A percentile compares a stretch with the other conserved stretches of the same genome.
phyloP scores from a whole-genome alignment of 169 alveolate species.

The Plasmodium coatneyi region DNA sequence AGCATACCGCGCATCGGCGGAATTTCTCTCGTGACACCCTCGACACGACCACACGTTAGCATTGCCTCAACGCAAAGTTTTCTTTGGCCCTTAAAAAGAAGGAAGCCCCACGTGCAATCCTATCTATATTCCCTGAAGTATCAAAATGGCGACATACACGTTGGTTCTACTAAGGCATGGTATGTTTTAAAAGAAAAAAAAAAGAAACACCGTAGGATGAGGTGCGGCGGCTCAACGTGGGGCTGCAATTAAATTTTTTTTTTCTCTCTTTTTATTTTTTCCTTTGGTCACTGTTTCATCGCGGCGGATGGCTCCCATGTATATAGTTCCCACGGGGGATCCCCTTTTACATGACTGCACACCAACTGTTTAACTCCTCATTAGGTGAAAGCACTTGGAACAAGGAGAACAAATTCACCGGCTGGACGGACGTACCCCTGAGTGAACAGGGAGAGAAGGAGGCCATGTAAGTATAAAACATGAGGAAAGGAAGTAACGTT shows the following conservation, averaged over 20 bases:
- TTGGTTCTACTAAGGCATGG: constrained; percentile 74
- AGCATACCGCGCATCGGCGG: background rate
- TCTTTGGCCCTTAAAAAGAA: background rate
- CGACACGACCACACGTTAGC: background rate
- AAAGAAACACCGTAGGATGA: background rate
- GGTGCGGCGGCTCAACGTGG: background rate
- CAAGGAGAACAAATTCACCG: constrained; percentile 96
- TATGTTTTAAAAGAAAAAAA: constrained; percentile 8
- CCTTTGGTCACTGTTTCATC: background rate
- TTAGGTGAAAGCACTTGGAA: constrained; percentile 97
- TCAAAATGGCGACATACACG: constrained; percentile 61
- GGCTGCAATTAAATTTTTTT: background rate
- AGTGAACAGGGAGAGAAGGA: constrained; percentile 94
- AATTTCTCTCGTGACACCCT: background rate
- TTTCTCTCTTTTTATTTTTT: background rate
- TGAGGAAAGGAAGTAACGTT: background rate
- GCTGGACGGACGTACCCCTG: constrained; percentile 98
- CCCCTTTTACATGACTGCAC: background rate
- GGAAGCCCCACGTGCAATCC: background rate
- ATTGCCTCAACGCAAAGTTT: background rate
- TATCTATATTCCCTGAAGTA: background rate
- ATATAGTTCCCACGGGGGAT: background rate
- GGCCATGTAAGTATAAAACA: constrained; percentile 86
- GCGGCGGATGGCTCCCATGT: background rate
- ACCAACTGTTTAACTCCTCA: background rate